Conservation (phyloP, 164 flowering plant species). For the Brasenia schreberi region DNA sequence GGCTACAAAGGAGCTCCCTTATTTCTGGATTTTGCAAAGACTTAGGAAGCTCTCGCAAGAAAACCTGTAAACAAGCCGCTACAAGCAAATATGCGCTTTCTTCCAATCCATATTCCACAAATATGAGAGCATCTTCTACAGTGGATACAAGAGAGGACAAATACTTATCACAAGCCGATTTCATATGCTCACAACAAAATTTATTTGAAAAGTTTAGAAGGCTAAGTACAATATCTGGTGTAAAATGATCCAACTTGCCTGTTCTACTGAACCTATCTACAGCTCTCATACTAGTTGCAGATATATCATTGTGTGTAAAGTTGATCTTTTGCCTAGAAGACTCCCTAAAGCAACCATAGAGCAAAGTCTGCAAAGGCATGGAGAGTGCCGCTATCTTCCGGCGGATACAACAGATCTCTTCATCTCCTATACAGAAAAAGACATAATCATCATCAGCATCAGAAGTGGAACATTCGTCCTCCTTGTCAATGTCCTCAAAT, state of each 20-base stretch:
- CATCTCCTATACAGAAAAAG: constrained; percentile 33
- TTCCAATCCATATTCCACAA: constrained; percentile 67
- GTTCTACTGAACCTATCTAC: constrained; percentile 49
- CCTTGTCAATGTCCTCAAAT: not conserved
- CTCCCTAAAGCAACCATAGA: constrained; percentile 58
- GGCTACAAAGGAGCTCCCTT: constrained; percentile 37
- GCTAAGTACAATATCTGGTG: constrained; percentile 47
- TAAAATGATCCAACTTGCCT: constrained; percentile 28
- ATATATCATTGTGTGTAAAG: constrained; percentile 45
- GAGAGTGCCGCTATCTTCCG: constrained; percentile 49
- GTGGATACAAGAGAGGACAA: constrained; percentile 39
- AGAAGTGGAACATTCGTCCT: constrained; percentile 15
- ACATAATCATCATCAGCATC: constrained; percentile 30
- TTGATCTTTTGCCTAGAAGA: constrained; percentile 38
- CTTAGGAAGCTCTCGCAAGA: constrained; percentile 59
- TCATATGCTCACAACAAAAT: constrained; percentile 76
- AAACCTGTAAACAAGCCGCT: constrained; percentile 65
- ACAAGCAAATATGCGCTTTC: constrained; percentile 53
- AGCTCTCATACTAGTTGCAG: constrained; percentile 53
- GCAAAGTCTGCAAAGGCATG: constrained; percentile 42
- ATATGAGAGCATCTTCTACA: constrained; percentile 42
- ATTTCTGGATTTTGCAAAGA: constrained; percentile 32
- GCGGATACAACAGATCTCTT: constrained; percentile 46
- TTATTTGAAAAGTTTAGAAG: constrained; percentile 52
- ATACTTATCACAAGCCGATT: constrained; percentile 49